Evolutionary conservation across 108 stramenopile genomes (phyloP), one percentile per base, ranked within the genome.

Genomic region (Pseudonitzschia delicatissima): DNA sequence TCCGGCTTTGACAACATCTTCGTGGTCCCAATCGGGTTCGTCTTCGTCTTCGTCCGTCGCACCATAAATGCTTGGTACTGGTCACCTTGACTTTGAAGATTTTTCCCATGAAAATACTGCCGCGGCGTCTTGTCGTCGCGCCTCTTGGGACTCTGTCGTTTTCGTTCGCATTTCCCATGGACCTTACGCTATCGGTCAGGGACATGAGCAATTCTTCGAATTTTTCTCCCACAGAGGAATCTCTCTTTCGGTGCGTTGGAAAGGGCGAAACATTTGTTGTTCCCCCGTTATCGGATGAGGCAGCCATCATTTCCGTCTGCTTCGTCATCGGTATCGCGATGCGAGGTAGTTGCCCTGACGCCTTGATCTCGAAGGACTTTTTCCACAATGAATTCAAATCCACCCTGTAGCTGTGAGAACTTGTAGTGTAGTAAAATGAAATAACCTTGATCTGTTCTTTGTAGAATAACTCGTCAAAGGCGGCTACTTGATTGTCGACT

Each of bases 301-400:
- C 18, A 11, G 23, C 23, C 50, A 25, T 20, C 50, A 23, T 11
- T 20, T 18, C 50, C 49, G 32, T 33, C 53, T 17, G 31, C 29
- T 33, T 29, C 27, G n/a, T 29, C 45, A 45, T 15, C 63, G 48
- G 23, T 48, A 34, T 26, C 45, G 29, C n/a, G n/a, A n/a, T n/a
- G n/a, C n/a, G 32, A 9, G 36, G 36, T 18, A 17, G 42, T 4
- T 4, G 45, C 0, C n/a, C 21, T 27, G 4, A 40, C 4, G 8
- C 60, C n/a, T 31, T 40, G 64, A 29, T 44, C 27, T 32, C 44
- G 31, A 25, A 55, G 57, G 17, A 75, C 91, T 40, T 70, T 77
- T 40, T 90, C 89, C 25, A 77, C 64, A 0, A 94, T 51, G 1
- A 80, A 72, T 20, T 80, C 74, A 33, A 94, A 72, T 45, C 85